Base-by-base conservation (phyloP, 2,329 filamentous ascomycete species). In the Nemania abortiva region DNA sequence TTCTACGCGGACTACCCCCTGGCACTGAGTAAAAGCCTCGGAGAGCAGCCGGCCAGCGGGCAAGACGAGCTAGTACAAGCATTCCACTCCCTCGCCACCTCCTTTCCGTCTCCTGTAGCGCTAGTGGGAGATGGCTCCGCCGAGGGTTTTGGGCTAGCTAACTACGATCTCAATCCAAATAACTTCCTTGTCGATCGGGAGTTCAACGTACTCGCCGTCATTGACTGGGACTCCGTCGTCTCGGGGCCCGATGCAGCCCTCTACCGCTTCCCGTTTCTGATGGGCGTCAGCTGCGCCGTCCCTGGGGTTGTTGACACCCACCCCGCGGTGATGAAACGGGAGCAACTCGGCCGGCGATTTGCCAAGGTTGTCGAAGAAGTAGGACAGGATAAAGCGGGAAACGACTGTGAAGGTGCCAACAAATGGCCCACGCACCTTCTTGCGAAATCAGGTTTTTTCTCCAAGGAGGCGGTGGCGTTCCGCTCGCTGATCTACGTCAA, bases 201-300 rank as follows among this genome's bases (percentile, higher is more conserved):
- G 42, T 47, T 47, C 42, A 47, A 47, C 15, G 42, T 47, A 47
- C 42, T 47, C 42, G 42, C 42, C 42, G 42, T 47, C 42, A 47
- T 47, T 47, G 42, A 47, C 42, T 47, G 15, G 42, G 42, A 47
- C 42, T 47, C 42, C 2, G 42, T 47, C 42, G 42, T 47, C 42
- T 47, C 42, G 18, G 42, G n/a, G 18, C 42, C 42, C 18, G 42
- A 47, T 47, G 42, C 42, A n/a, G 42, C 42, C 15, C 18, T 47
- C 42, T 47, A 47, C 42, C 42, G 42, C 42, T 47, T 42, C 42
- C 18, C 42, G 42, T 47, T 47, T 47, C 42, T 47, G 18, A 47
- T 47, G 42, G 42, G 42, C 15, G 42, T 47, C 15, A 47, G 42
- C 42, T 47, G 42, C 42, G 42, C 42, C 6, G 42, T 47, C 42